Conservation (phyloP, 2,329 filamentous ascomycete genomes). For the Magnaporthiopsis rhizophila region DNA sequence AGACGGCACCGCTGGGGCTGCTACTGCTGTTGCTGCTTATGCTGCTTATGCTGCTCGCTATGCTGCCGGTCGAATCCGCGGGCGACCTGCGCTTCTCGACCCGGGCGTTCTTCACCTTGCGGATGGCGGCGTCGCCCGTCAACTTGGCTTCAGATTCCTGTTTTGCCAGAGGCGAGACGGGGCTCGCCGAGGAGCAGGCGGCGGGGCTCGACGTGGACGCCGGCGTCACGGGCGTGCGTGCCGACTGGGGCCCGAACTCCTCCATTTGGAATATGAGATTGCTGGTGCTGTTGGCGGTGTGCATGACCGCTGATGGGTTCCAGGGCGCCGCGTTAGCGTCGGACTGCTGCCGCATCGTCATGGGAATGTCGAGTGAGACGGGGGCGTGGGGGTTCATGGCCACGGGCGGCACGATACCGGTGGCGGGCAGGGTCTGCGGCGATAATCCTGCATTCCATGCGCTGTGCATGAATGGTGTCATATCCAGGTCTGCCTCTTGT, state of each 20-base stretch:
- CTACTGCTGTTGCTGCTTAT: neutral
- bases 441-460: neutral
- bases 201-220: slow-evolving; percentile 1
- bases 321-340: slow-evolving; percentile 4
- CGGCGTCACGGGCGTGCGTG: neutral
- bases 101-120: slow-evolving; percentile 5
- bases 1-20: slow-evolving; percentile 8
- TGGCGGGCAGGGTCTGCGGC: neutral
- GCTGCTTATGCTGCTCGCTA: slow-evolving; percentile 4
- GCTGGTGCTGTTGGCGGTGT: neutral
- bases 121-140: neutral
- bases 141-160: slow-evolving; percentile 11
- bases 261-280: slow-evolving; percentile 1
- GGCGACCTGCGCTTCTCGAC: slow-evolving; percentile 6
- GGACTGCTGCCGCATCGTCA: neutral
- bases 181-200: slow-evolving; percentile 13
- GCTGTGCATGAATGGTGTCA: neutral
- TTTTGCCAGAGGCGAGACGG: slow-evolving; percentile 19
- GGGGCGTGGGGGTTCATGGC: neutral
- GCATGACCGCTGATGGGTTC: neutral
- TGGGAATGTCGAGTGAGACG: slow-evolving; percentile 1
- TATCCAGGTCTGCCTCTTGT: neutral
- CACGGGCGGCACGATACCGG: neutral
- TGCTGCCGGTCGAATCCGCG: slow-evolving; percentile 21
- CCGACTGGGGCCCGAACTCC: slow-evolving; percentile 4